Evolutionary conservation across 331 rosid species (phyloP), one percentile per base, ranked within the genome.

Genomic region (Stylosanthes scabra): DNA sequence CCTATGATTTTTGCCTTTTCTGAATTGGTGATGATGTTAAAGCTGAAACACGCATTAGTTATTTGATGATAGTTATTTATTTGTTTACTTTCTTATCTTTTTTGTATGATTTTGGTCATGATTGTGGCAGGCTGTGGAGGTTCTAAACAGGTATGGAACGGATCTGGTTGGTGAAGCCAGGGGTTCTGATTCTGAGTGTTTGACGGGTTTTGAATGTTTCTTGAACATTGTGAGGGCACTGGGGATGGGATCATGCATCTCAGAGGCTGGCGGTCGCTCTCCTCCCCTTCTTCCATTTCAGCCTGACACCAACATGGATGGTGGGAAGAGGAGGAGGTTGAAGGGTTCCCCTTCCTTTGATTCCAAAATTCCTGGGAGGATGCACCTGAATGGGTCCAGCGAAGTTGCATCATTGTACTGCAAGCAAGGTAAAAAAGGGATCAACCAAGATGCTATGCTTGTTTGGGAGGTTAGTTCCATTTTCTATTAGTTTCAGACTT

Each of bases 391-490:
- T 29, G 90, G 96, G 10, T 87, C 88, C 29, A 83, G 87, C 20
- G 88, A 87, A 6, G 66, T 82, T 16, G 86, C 90, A 2, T 89
- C 91, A 50, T 60, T 91, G 78, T 89, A 84, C 66, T 87, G 86
- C 31, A 89, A 89, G 85, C 93, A 91, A 63, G 97, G 97, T 31
- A 84, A 40, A 68, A 91, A 91, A 42, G 97, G 97, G 73, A 68
- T 84, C 84, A 91, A 91, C 79, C 97, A 91, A 82, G 97, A 91
- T 61, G 91, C 97, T 60, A 89, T 91, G 97, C 87, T 91, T 83
- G 91, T 86, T 74, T 91, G 97, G 97, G 97, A 91, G 97, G 97
- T 91, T 59, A 46, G 76, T 3, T 29, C 42, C 11, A 12, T 13
- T 64, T 65, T 57, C 45, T 49, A 34, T 73, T 39, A 6, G 13